Conservation (phyloP, 2,329 filamentous ascomycete species). For the Pseudogymnoascus sp. region DNA sequence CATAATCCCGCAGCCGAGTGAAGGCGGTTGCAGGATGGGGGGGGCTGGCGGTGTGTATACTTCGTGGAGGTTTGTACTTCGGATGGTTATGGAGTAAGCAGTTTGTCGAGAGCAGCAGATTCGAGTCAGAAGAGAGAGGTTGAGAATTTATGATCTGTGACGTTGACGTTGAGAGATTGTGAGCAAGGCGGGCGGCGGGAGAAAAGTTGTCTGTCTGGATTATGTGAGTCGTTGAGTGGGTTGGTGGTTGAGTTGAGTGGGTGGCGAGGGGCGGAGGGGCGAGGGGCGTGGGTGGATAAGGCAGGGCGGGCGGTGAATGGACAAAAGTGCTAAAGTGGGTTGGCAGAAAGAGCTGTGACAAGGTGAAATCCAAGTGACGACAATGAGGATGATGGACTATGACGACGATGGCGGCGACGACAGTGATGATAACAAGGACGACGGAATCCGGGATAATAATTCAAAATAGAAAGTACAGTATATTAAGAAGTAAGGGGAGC, state of each 20-base stretch:
- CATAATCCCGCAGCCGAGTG: not conserved
- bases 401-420: not conserved
- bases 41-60: not conserved
- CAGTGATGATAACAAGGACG: not conserved
- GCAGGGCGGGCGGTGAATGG: conserved; percentile 6
- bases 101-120: not conserved
- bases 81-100: not conserved
- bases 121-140: not conserved
- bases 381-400: not conserved
- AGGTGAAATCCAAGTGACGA: not conserved
- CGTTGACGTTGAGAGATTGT: not conserved
- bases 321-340: not conserved
- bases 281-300: conserved; percentile 6
- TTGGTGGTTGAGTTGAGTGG: not conserved
- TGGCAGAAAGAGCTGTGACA: conserved; percentile 4
- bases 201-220: not conserved
- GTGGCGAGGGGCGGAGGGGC: conserved; percentile 1
- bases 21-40: not conserved
- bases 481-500: too few species aligned
- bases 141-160: not conserved
- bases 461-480: too few species aligned
- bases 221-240: conserved; percentile 5
- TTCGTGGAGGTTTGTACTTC: too few species aligned
- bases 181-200: not conserved
- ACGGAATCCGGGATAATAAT: not conserved